A percentile compares a stretch with the other conserved stretches of the same genome.
These are phyloP conservation scores for Arthroderma sp. DNA, from an alignment of 2,329 filamentous ascomycete genomes.

Conservation along the genomic window DNA sequence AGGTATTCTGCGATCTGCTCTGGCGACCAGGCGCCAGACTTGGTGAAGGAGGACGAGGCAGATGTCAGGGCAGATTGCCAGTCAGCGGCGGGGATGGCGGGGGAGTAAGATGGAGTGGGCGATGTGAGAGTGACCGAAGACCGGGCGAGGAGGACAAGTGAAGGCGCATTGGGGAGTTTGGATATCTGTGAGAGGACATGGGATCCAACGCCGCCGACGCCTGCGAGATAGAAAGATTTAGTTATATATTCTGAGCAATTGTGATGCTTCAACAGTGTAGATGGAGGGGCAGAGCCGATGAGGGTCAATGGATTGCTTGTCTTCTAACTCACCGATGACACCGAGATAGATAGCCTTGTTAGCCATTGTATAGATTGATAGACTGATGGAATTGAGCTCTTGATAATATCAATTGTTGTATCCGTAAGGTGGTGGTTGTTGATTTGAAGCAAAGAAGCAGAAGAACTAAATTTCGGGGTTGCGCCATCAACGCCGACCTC, in stretches of 20 bases:
- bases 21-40: constrained; percentile 40
- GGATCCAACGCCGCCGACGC: constrained; percentile 85
- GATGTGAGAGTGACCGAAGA: constrained; percentile 72
- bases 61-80: constrained; percentile 49
- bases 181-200: constrained; percentile 76
- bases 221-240: constrained; percentile 33
- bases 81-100: constrained; percentile 46
- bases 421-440: too few species aligned
- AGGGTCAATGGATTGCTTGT: too few species aligned
- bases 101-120: constrained; percentile 51
- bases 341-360: constrained; percentile 28
- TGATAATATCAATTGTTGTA: too few species aligned
- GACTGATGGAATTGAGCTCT: too few species aligned
- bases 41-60: constrained; percentile 47
- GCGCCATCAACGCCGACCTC: background rate
- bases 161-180: constrained; percentile 54
- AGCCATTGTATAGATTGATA: constrained; percentile 15
- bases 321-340: constrained; percentile 25
- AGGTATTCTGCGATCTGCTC: constrained; percentile 66
- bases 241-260: background rate
- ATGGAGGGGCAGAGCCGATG: background rate
- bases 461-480: too few species aligned
- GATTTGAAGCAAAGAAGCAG: too few species aligned
- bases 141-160: constrained; percentile 72
- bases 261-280: constrained; percentile 1